Base-by-base conservation (phyloP, 1,284 basidiomycete genomes). In the Austroboletus novae-zelandiae region DNA sequence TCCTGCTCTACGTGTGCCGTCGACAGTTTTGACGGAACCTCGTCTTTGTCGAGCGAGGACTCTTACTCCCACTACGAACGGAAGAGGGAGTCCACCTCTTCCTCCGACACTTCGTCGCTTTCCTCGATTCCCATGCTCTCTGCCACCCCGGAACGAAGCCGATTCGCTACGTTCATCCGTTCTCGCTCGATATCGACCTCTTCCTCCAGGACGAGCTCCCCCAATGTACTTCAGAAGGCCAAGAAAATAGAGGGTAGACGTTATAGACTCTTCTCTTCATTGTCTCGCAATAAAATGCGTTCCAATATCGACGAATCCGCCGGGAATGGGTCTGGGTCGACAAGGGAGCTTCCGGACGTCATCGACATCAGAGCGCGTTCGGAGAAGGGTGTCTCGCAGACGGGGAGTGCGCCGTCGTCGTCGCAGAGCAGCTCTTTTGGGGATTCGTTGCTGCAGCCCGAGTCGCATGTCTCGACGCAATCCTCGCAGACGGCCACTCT, bases 341-440 rank as follows among this genome's bases (percentile, higher is more conserved):
- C 9, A 17, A 46, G 0, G 23, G 42, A 48, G 25, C 56, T 47
- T 15, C 31, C 40, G 23, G 59, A 65, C 9, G 64, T 65, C 9
- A 46, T 68, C 3, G 65, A 65, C 32, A 56, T 68, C 15, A 45
- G 49, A 6, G 45, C 62, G 14, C 48, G 30, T 20, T 44, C 61
- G 9, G 20, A 23, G 20, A 30, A 15, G 31, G 18, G 34, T 3
- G 30, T 8, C 29, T 54, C 51, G n/a, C 17, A 10, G 8, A 42
- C 13, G n/a, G 36, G 27, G 47, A 37, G 39, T 46, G 6, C n/a
- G 1, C 25, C 5, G 17, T 20, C 30, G 1, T 14, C 20, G 31
- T 39, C 30, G 31, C 11, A 36, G 14, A 30, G 47, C 31, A 32
- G 31, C 31, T 32, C 31, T 32, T 3, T 35, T 25, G 17, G 11